Conservation (phyloP, 345 rosid genomes). For the Dipteronia sinensis region DNA sequence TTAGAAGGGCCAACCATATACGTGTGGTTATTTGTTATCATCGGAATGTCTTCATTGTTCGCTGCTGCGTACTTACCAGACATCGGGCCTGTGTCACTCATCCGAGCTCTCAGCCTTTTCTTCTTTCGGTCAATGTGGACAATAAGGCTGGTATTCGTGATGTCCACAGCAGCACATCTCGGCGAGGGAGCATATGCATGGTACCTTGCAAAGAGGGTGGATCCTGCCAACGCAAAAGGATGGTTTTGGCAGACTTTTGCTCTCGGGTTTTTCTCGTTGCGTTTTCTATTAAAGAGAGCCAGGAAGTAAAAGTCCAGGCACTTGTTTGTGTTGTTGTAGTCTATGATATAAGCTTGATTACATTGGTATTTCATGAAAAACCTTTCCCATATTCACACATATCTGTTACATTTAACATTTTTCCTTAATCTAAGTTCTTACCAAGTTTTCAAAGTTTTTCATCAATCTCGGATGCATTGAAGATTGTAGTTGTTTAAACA, state of each 20-base stretch:
- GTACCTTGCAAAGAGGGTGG: slow-evolving; percentile 63
- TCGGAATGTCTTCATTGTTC: slow-evolving; percentile 55
- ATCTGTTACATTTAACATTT: no score
- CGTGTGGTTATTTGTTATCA: slow-evolving; percentile 49
- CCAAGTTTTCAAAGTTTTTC: no score
- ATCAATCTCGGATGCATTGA: no score
- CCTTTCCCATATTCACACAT: no score
- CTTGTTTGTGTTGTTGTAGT: slow-evolving; percentile 21
- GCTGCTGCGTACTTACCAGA: slow-evolving; percentile 67
- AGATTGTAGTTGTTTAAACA: no score
- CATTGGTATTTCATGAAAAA: no score
- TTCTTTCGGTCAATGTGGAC: slow-evolving; percentile 52
- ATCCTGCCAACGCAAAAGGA: slow-evolving; percentile 68
- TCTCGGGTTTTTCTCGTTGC: slow-evolving; percentile 67
- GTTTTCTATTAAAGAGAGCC: slow-evolving; percentile 65
- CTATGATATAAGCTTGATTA: not conserved
- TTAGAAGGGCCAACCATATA: slow-evolving; percentile 70
- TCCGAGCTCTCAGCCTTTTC: slow-evolving; percentile 57
- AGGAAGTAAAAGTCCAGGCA: slow-evolving; percentile 23
- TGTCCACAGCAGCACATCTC: slow-evolving; percentile 43
- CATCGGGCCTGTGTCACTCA: slow-evolving; percentile 59
- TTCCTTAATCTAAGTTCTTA: no score
- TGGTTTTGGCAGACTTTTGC: slow-evolving; percentile 90
- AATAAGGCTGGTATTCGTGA: slow-evolving; percentile 41
- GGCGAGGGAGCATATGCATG: slow-evolving; percentile 65